Evolutionary conservation across 2,329 filamentous ascomycete species (phyloP).

Genomic region (Phoma sp.): DNA sequence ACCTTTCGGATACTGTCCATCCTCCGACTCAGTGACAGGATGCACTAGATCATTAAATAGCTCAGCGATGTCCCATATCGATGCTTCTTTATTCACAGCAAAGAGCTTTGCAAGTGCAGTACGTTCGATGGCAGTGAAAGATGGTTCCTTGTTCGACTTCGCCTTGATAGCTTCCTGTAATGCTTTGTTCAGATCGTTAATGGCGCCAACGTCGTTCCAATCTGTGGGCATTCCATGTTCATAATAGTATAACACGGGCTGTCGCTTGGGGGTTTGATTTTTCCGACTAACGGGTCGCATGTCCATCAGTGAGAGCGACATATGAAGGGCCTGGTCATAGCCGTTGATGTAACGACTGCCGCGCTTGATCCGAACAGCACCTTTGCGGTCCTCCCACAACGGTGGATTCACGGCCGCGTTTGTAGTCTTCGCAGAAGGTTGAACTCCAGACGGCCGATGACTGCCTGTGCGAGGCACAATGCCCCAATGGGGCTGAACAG

Average conservation of each 20-base stretch:
- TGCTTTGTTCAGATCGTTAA: conserved; percentile 39
- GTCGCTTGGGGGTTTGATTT: conserved; percentile 24
- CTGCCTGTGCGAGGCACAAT: conserved; percentile 24
- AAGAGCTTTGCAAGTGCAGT: conserved; percentile 25
- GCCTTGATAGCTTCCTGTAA: conserved; percentile 30
- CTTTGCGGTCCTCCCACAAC: conserved; percentile 39
- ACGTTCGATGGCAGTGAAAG: conserved; percentile 29
- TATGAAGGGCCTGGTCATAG: conserved; percentile 4
- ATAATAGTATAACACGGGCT: conserved; percentile 22
- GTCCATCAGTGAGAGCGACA: conserved; percentile 30
- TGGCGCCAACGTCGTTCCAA: conserved; percentile 28
- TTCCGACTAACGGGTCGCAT: conserved; percentile 28
- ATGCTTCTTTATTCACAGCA: conserved; percentile 22
- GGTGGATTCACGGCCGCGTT: conserved; percentile 27
- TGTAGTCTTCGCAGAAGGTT: conserved; percentile 14
- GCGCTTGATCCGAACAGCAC: conserved; percentile 22
- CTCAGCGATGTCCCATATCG: conserved; percentile 35
- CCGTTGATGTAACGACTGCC: conserved; percentile 16
- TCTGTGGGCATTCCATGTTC: conserved; percentile 29
- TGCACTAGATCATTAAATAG: conserved; percentile 25
- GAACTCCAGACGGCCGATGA: conserved; percentile 18
- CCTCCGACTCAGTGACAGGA: conserved; percentile 14
- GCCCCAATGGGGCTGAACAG: conserved; percentile 20
- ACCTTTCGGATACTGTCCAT: conserved; percentile 12
- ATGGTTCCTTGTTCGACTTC: conserved; percentile 15